A percentile compares a stretch with the other conserved stretches of the same genome.
phyloP scores from a whole-genome alignment of 2,329 filamentous ascomycete genomes.

The Microcera coccophila region DNA sequence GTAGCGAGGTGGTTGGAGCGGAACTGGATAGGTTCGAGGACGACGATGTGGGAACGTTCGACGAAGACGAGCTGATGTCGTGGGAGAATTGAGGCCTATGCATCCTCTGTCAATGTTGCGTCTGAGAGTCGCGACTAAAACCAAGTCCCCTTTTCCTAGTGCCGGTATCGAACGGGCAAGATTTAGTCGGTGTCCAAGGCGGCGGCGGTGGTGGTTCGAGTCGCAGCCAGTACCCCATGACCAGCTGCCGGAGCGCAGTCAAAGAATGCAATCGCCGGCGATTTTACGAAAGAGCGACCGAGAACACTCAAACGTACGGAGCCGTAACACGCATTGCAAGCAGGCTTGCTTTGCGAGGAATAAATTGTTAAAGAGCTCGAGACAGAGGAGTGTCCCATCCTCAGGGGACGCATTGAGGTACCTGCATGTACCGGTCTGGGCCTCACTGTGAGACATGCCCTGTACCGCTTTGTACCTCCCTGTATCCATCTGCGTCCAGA shows the following conservation, averaged over 20 bases:
- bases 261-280: not conserved
- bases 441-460: not conserved
- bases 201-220: not conserved
- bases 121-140: not conserved
- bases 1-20: constrained; percentile 18
- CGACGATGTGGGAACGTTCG: constrained; percentile 21
- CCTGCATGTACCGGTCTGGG: not conserved
- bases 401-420: not conserved
- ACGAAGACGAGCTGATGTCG: constrained; percentile 19
- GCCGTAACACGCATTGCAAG: not conserved
- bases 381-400: not conserved
- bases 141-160: not conserved
- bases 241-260: not conserved
- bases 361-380: not conserved
- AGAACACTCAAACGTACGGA: not conserved
- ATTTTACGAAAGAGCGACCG: not conserved
- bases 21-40: constrained; percentile 13
- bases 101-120: constrained; percentile 23
- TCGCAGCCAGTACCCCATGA: not conserved
- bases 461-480: no score
- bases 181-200: not conserved
- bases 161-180: not conserved
- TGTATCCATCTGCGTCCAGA: no score
- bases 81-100: constrained; percentile 22
- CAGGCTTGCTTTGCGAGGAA: not conserved